These are phyloP conservation scores for Coemansia sp. DNA, from an alignment of 192 early-diverging fungal species.

Conservation along the genomic window DNA sequence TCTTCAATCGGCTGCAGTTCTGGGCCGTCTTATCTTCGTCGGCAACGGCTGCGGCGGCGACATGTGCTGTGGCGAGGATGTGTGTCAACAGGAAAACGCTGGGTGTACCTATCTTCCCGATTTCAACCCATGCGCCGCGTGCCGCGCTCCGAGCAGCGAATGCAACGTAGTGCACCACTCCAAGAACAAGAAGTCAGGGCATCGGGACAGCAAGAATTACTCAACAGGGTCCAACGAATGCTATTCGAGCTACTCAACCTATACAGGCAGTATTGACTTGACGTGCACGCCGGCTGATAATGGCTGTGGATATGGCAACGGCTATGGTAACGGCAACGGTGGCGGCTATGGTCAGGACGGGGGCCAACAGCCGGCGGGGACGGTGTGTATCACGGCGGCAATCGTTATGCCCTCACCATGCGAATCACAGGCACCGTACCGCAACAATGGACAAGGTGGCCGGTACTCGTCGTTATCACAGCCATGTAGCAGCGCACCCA, in stretches of 20 bases:
- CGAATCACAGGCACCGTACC: not conserved
- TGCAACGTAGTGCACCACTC: not conserved
- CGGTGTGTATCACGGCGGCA: not conserved
- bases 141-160: not conserved
- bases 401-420: not conserved
- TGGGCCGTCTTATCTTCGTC: constrained; percentile 12
- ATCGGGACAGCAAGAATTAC: not conserved
- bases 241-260: not conserved
- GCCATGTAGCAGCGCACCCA: not conserved
- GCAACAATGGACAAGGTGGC: not conserved
- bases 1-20: constrained; percentile 6
- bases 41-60: constrained; percentile 14
- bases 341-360: not conserved
- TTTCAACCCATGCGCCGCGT: not conserved
- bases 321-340: no score
- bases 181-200: not conserved
- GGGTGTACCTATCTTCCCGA: not conserved
- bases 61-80: not conserved
- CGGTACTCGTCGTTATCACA: not conserved
- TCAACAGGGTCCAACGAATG: not conserved
- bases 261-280: not conserved
- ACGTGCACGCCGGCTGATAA: no score
- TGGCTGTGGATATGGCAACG: no score
- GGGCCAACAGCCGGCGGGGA: not conserved
- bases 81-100: not conserved